Evolutionary conservation across 345 rosid species (phyloP), one percentile per base, ranked within the genome.

Genomic region (Zanthoxylum bungeanum): DNA sequence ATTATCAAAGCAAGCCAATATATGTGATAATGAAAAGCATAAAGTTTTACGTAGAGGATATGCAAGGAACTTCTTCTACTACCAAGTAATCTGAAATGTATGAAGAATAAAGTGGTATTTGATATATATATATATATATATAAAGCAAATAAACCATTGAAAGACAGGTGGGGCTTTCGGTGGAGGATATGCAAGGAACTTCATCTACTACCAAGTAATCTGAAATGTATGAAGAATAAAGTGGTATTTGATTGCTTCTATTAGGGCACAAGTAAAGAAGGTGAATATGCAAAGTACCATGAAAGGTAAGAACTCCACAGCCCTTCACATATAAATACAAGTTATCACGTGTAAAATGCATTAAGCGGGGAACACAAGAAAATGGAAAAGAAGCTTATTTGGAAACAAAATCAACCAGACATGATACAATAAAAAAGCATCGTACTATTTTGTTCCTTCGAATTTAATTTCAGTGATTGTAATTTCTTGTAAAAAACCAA

Each of bases 131-230:
- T n/a, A n/a, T n/a, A n/a, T n/a, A n/a, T n/a, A n/a, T n/a, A n/a
- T n/a, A 28, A 63, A 42, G 67, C 2, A 63, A 42, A 58, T 55
- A 55, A n/a, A 61, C 39, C 27, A 64, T 64, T 19, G n/a, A 64
- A 27, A 42, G 16, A 64, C 14, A 3, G 17, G 19, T 7, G 68
- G 68, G 16, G 39, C 9, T 7, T n/a, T 40, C 14, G 37, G 34
- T 11, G 19, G 22, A 42, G 11, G 68, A 64, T 39, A 42, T 7
- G 52, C 67, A 63, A 44, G 4, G 12, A 40, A 42, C 22, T 25
- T 25, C 25, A 64, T 49, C 40, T 6, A 10, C 11, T 28, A 51
- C 24, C 25, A 25, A n/a, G 9, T 21, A 47, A 44, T 31, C 28
- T 19, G 16, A 49, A 49, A 8, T 19, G 12, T 11, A 31, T 19